Percentiles rank a stretch among this genome's conserved stretches.
phyloP scores from a whole-genome alignment of 1,139 yeast species.

The Pichia sp. region DNA sequence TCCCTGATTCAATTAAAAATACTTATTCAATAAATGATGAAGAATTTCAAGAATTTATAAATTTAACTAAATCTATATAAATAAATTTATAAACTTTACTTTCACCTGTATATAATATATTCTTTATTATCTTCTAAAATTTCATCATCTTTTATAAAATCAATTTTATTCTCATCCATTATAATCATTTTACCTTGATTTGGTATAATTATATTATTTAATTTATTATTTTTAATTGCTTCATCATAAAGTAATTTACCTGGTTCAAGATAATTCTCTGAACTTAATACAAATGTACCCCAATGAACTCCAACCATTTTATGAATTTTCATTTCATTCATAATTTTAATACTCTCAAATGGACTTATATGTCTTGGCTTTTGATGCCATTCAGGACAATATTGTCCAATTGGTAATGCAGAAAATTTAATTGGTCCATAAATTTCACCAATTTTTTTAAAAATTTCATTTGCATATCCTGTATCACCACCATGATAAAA shows the following conservation, averaged over 20 bases:
- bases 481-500: conserved; percentile 94
- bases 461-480: conserved; percentile 73
- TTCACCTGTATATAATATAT: conserved; percentile 18
- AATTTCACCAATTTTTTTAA: conserved; percentile 52
- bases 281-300: conserved; percentile 89
- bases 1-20: conserved; percentile 61
- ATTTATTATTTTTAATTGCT: conserved; percentile 30
- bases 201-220: conserved; percentile 42
- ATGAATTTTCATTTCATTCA: conserved; percentile 53
- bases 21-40: conserved; percentile 69
- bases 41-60: conserved; percentile 45
- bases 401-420: conserved; percentile 88
- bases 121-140: conserved; percentile 13
- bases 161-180: conserved; percentile 19
- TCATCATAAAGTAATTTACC: conserved; percentile 41
- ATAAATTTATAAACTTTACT: background rate
- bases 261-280: conserved; percentile 85
- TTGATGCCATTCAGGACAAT: conserved; percentile 93
- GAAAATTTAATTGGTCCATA: conserved; percentile 66
- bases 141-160: conserved; percentile 15
- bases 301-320: conserved; percentile 86
- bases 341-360: conserved; percentile 62
- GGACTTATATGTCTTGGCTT: conserved; percentile 86
- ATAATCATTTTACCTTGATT: conserved; percentile 45
- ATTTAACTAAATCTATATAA: conserved; percentile 20